Evolutionary conservation across 257 asterid genomes (phyloP).

Genomic region (Lycium ferocissimum): DNA sequence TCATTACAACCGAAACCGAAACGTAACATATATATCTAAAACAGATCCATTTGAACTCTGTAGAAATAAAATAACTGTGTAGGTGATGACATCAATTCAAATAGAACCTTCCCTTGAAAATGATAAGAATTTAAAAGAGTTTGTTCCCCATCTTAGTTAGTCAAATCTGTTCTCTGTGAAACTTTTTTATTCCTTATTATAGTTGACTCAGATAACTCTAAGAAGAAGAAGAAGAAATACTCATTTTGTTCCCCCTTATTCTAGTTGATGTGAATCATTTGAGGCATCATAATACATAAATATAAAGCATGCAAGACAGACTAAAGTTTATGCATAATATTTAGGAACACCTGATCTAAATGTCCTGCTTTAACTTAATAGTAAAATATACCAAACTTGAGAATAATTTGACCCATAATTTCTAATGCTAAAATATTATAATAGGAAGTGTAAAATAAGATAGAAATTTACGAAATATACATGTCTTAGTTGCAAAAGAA

Average conservation of each 20-base stretch:
- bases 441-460: not conserved
- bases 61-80: not conserved
- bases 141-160: not conserved
- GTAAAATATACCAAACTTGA: not conserved
- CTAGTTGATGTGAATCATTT: not conserved
- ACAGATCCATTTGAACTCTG: not conserved
- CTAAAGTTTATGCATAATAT: not conserved
- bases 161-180: not conserved
- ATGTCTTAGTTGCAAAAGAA: not conserved
- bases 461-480: not conserved
- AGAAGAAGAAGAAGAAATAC: conserved; percentile 1
- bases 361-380: not conserved
- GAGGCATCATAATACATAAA: not conserved
- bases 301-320: not conserved
- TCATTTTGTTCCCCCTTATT: not conserved
- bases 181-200: not conserved
- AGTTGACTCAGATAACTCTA: conserved; percentile 22
- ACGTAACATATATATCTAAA: conserved; percentile 3
- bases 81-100: not conserved
- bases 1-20: not conserved
- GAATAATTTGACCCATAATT: conserved; percentile 1
- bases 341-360: not conserved
- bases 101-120: conserved; percentile 3
- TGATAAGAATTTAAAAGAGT: conserved; percentile 6
- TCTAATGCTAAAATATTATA: not conserved